Percentiles rank a stretch among this genome's conserved stretches.
These are phyloP conservation scores for Penicillium manginii DNA, from an alignment of 495 filamentous ascomycete species.

Conservation along the genomic window DNA sequence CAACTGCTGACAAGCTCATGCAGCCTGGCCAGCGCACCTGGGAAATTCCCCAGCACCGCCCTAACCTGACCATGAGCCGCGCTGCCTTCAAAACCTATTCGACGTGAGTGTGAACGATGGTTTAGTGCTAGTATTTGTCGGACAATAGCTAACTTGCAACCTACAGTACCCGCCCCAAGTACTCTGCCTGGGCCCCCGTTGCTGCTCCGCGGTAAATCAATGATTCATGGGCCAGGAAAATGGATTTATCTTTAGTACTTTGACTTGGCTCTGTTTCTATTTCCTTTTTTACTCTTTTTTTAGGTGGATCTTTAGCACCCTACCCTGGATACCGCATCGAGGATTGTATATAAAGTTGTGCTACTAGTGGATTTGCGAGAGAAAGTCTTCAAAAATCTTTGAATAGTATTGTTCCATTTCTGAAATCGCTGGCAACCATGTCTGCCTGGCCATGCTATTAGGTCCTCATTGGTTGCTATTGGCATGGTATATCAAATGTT, in stretches of 20 bases:
- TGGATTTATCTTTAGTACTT: constrained; percentile 24
- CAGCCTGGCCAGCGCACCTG: constrained; percentile 67
- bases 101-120: constrained; percentile 66
- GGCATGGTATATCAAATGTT: constrained; percentile 40
- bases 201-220: constrained; percentile 48
- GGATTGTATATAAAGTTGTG: constrained; percentile 51
- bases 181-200: constrained; percentile 48
- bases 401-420: constrained; percentile 18
- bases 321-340: constrained; percentile 10
- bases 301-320: constrained; percentile 6
- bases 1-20: constrained; percentile 72
- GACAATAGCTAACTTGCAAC: constrained; percentile 6
- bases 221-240: constrained; percentile 18
- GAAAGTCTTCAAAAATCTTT: constrained; percentile 19
- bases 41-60: constrained; percentile 74
- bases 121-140: background rate
- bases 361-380: constrained; percentile 32
- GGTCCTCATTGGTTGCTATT: constrained; percentile 22
- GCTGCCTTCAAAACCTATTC: constrained; percentile 90
- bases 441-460: constrained; percentile 16
- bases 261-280: constrained; percentile 11
- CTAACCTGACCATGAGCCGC: constrained; percentile 72
- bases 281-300: constrained; percentile 16
- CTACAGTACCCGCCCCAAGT: constrained; percentile 45
- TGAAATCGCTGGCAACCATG: constrained; percentile 22